Conservation (phyloP, 2,329 filamentous ascomycete genomes). For the Fusarium continuum region DNA sequence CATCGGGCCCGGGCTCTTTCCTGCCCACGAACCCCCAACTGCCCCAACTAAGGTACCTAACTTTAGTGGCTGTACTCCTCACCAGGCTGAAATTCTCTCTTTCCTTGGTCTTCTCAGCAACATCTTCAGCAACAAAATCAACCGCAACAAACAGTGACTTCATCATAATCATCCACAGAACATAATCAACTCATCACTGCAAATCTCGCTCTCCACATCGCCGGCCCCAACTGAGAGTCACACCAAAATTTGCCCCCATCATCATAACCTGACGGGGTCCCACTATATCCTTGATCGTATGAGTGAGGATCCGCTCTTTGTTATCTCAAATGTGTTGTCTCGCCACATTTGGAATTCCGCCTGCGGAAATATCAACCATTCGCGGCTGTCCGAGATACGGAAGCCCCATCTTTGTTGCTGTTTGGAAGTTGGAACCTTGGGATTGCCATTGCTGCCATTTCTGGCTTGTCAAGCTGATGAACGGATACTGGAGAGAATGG, state of each 20-base stretch:
- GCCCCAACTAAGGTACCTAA: not conserved
- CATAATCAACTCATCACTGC: not conserved
- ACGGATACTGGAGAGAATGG: not conserved
- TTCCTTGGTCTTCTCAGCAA: not conserved
- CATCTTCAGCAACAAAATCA: not conserved
- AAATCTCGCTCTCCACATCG: not conserved
- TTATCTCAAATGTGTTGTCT: constrained; percentile 1
- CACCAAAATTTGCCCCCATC: constrained; percentile 15
- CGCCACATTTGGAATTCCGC: constrained; percentile 21
- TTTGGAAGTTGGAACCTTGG: not conserved
- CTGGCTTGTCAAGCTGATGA: not conserved
- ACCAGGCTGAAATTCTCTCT: not conserved
- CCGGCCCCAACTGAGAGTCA: not conserved
- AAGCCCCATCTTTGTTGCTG: not conserved
- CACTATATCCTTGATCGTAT: constrained; percentile 31
- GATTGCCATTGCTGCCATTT: not conserved
- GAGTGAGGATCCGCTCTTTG: constrained; percentile 13
- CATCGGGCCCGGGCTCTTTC: too few relatives aligned
- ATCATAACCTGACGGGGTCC: constrained; percentile 21
- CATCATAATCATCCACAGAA: not conserved
- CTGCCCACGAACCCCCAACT: not conserved
- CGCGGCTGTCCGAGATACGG: not conserved
- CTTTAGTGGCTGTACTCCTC: not conserved
- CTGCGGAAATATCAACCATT: constrained; percentile 12
- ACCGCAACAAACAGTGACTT: not conserved